Evolutionary conservation across 2,329 filamentous ascomycete genomes (phyloP), one percentile per base, ranked within the genome.

Genomic region (Exophiala spinifera): DNA sequence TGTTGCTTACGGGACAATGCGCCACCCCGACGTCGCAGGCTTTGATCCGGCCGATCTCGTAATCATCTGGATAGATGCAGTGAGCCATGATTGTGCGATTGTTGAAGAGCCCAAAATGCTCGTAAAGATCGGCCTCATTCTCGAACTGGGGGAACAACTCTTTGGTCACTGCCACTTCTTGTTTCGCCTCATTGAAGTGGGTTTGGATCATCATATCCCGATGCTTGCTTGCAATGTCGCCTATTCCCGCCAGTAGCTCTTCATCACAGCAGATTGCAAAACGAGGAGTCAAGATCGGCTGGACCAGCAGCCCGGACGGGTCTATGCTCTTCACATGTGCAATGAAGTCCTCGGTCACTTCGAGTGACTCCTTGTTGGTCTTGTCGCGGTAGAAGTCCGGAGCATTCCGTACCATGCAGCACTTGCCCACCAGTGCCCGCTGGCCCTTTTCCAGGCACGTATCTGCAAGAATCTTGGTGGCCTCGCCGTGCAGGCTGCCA

Each of bases 161-260:
- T 19, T 67, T 67, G 1, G 81, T 84, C 8, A 75, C 72, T 2
- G 70, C 58, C 55, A 82, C 79, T 63, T 85, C 82, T 58, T 83
- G 78, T 64, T 76, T 70, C 0, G 82, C 79, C 63, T 85, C 82
- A 67, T 83, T 79, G 70, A 85, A 84, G 64, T 85, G 82, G 13
- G 81, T 84, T 67, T 85, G 82, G 42, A 85, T 79, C 0, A 77
- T 69, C 25, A 84, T 64, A 2, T 72, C 65, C 1, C 68, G 68
- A 47, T 83, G 71, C 8, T 69, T 57, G 3, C 61, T 62, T 3
- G 79, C 77, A 34, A 85, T 74, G 3, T 70, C 61, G 0, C 82
- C 83, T 1, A 86, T 70, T 0, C 80, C 80, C 0, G 62, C 51
- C 5, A 86, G 73, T 1, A 84, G 69, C 3, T 76, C 72, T 1